phyloP scores from a whole-genome alignment of 139 green algal genomes.

The Klebsormidium nitens region DNA sequence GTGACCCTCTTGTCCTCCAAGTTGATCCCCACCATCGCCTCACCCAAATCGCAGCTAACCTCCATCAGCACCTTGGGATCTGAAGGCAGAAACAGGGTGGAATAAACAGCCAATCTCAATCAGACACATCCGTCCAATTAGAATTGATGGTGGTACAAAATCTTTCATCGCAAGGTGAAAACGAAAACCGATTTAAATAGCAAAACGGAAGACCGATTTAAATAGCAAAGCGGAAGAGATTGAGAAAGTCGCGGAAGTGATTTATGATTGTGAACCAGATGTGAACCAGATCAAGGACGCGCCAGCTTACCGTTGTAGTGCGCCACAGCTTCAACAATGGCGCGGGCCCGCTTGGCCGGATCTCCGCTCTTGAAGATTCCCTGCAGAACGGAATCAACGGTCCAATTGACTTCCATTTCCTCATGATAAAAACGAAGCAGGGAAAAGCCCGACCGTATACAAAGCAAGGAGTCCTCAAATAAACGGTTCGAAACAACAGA shows the following conservation, averaged over 20 bases:
- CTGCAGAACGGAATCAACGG: not conserved
- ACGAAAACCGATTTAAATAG: slow-evolving; percentile 4
- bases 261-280: not conserved
- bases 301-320: slow-evolving; percentile 81
- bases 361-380: slow-evolving; percentile 99
- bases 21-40: slow-evolving; percentile 98
- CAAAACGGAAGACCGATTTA: slow-evolving; percentile 9
- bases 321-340: slow-evolving; percentile 96
- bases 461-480: too few relatives aligned
- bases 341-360: slow-evolving; percentile 80
- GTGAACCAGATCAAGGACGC: not conserved
- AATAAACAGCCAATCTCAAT: slow-evolving; percentile 18
- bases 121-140: too few relatives aligned
- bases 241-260: slow-evolving; percentile 16
- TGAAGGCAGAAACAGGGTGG: slow-evolving; percentile 20
- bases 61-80: slow-evolving; percentile 89
- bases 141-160: too few relatives aligned
- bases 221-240: not conserved
- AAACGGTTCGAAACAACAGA: too few relatives aligned
- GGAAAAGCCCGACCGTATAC: too few relatives aligned
- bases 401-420: too few relatives aligned
- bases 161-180: too few relatives aligned
- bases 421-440: too few relatives aligned
- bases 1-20: slow-evolving; percentile 51
- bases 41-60: slow-evolving; percentile 81